Conservation (phyloP, 805 yeast genomes). For the Zygosaccharomyces bailii region DNA sequence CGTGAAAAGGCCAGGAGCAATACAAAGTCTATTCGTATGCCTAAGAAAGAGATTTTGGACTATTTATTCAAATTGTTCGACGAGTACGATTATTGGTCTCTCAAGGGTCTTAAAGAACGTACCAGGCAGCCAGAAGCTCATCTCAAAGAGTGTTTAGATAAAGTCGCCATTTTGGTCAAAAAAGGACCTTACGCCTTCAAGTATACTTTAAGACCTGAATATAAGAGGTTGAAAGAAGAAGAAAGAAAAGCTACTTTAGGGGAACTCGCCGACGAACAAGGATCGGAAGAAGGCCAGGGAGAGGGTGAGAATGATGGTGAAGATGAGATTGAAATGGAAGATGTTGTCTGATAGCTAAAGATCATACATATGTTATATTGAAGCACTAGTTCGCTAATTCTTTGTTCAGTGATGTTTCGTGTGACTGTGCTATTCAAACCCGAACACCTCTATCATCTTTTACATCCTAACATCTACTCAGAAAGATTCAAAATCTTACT, state of each 20-base stretch:
- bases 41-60: constrained; percentile 86
- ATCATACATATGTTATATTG: not conserved
- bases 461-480: not conserved
- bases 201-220: constrained; percentile 87
- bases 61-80: constrained; percentile 84
- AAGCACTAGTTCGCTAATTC: no score
- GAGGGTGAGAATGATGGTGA: constrained; percentile 54
- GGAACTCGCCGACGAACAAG: constrained; percentile 39
- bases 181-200: constrained; percentile 95
- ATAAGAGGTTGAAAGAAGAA: constrained; percentile 70
- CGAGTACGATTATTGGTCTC: constrained; percentile 94
- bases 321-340: constrained; percentile 72
- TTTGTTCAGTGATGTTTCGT: no score
- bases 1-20: constrained; percentile 47
- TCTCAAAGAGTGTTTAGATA: constrained; percentile 84
- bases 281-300: constrained; percentile 17
- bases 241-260: constrained; percentile 69
- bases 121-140: constrained; percentile 95
- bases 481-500: not conserved
- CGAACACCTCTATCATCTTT: not conserved
- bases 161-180: constrained; percentile 83
- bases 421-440: constrained; percentile 1
- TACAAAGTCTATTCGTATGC: constrained; percentile 85
- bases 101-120: constrained; percentile 89
- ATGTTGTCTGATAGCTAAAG: constrained; percentile 44